phyloP scores from a whole-genome alignment of 176 grass and related monocot species.

The Lolium multiflorum region DNA sequence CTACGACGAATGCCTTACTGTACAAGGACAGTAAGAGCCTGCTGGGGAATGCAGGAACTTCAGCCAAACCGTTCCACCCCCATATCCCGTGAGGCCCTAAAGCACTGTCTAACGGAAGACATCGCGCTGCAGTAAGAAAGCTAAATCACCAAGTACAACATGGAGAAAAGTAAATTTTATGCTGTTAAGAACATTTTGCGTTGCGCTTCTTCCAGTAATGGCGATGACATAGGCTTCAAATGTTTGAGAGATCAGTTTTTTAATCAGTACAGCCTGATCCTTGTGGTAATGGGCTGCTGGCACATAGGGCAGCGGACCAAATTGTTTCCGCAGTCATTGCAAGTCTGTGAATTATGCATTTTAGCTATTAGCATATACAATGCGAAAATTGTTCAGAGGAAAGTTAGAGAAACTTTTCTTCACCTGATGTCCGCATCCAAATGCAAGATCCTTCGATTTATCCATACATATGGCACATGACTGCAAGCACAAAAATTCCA shows the following conservation, averaged over 20 bases:
- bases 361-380: constrained; percentile 23
- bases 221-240: constrained; percentile 22
- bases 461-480: constrained; percentile 88
- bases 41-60: background rate
- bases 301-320: constrained; percentile 87
- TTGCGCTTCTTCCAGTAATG: constrained; percentile 30
- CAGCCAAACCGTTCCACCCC: background rate
- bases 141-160: constrained; percentile 17
- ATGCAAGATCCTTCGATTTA: constrained; percentile 91
- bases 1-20: background rate
- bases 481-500: constrained; percentile 49
- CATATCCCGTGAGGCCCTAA: background rate
- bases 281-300: constrained; percentile 78
- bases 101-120: background rate
- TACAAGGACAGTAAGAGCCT: background rate
- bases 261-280: constrained; percentile 83
- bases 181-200: constrained; percentile 9
- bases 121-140: constrained; percentile 6
- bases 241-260: constrained; percentile 23
- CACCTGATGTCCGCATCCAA: constrained; percentile 99
- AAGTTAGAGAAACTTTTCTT: constrained; percentile 21
- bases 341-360: constrained; percentile 69
- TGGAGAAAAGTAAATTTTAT: background rate
- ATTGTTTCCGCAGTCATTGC: constrained; percentile 69
- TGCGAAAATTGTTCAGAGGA: background rate